Evolutionary conservation across 2,329 filamentous ascomycete genomes (phyloP), one percentile per base, ranked within the genome.

Genomic region (Xylariomycetidae sp.): DNA sequence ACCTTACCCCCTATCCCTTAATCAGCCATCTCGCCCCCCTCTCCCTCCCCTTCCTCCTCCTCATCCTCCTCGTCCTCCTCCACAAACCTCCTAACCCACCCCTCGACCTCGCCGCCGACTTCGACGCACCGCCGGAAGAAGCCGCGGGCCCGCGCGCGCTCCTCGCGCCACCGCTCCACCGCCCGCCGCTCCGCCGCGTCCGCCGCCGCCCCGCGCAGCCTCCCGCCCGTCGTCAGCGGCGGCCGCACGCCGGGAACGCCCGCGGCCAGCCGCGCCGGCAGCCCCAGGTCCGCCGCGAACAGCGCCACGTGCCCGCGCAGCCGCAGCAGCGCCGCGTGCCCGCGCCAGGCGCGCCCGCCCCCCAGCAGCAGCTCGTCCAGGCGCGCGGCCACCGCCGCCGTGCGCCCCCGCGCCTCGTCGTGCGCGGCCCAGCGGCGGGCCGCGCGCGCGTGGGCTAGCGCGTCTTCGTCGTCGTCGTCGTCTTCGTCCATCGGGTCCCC

Each of bases 301-400:
- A 92, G 63, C 1, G 77, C 75, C 5, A 88, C 61, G 72, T 87
- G 85, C 7, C 74, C 87, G 32, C 85, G 70, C 16, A 94, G 62
- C 29, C 81, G 68, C 28, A 89, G 63, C 39, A 95, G 62, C 39
- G 79, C 74, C 4, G 66, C 58, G 46, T 79, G 79, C 36, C 79
- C 76, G 19, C 78, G 77, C 51, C 79, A 94, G 86, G 86, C 16
- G 77, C 70, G 22, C 73, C 79, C 70, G 22, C 73, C 79, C 25
- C 73, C 67, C 58, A 93, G 73, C 18, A 93, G 73, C 18, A 87
- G 50, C 27, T 74, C 69, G 50, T 93, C 85, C 67, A 95, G 78
- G 18, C 79, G 72, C 5, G 65, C 60, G 38, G 85, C 78, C 29
- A 72, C 65, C 4, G 57, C 57, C 12, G 84, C 61, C 25, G 84